These are phyloP conservation scores for Rossbeevera mucosa DNA, from an alignment of 768 basidiomycete species.

Conservation along the genomic window DNA sequence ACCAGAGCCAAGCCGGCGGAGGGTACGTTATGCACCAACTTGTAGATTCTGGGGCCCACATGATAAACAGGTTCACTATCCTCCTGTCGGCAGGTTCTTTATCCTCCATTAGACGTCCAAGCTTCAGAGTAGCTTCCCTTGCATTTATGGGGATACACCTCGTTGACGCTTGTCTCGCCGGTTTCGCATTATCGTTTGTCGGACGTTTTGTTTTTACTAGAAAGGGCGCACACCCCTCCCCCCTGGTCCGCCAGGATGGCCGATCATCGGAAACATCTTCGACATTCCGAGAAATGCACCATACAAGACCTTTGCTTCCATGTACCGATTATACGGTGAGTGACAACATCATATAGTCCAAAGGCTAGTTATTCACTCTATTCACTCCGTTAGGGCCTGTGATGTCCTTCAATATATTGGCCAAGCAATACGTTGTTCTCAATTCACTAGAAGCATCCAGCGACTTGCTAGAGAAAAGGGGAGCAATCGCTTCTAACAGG, in stretches of 20 bases:
- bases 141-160: not conserved
- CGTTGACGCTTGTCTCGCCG: conserved; percentile 9
- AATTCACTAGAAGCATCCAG: conserved; percentile 37
- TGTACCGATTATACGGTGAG: conserved; percentile 43
- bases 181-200: not conserved
- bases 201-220: not conserved
- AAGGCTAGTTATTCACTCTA: conserved; percentile 6
- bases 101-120: no score
- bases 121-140: no score
- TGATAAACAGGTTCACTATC: no score
- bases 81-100: no score
- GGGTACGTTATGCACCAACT: no score
- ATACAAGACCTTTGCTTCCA: conserved; percentile 45
- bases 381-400: conserved; percentile 6
- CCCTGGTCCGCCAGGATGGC: conserved; percentile 21
- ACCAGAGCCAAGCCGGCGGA: no score
- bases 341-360: not conserved
- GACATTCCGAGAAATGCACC: conserved; percentile 49
- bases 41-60: no score
- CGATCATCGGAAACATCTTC: conserved; percentile 50
- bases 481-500: not conserved
- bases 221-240: not conserved
- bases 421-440: conserved; percentile 45
- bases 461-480: conserved; percentile 14
- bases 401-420: conserved; percentile 21